Evolutionary conservation across 495 filamentous ascomycete genomes (phyloP), one percentile per base, ranked within the genome.

Genomic region (Xylona heveae): DNA sequence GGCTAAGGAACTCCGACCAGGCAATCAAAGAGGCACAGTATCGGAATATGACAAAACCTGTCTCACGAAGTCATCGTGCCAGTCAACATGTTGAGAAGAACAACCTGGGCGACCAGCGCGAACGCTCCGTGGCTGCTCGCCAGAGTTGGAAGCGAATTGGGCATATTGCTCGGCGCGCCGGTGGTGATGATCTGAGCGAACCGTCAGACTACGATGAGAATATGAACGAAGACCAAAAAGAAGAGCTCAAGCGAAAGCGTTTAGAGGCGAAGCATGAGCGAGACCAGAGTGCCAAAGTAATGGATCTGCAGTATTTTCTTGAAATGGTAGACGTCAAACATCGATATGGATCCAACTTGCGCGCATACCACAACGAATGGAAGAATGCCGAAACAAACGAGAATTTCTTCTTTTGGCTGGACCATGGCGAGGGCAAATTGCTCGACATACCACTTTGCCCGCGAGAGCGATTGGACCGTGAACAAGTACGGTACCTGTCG

Each of bases 341-440:
- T 43, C 68, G 84, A 2, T 84, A 92, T 47, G 84, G 84, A 1
- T 67, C 65, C 19, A 88, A 93, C 41, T 52, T 93, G 21, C 62
- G 74, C n/a, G 61, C 65, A 8, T 94, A 94, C 42, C 84, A 94
- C 46, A 59, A 62, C 23, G 67, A 73, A 35, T 94, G 84, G 84
- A 79, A 82, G 48, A 63, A 62, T 34, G 55, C 64, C 2, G 58
- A 74, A 7, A 84, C 78, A 0, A 64, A 65, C 5, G 71, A 94
- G 48, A 92, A 85, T 44, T 94, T 90, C 59, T 94, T 92, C 49
- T 83, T 81, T 51, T 93, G 84, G 83, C 60, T 93, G n/a, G 84
- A 94, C 47, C 54, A 78, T 30, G 84, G 84, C 2, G 74, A 71
- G 24, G 78, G 78, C 4, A 62, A 51, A 21, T 41, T 56, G 17